Conservation (phyloP, 2,329 filamentous ascomycete genomes). For the Metarhizium rileyi region DNA sequence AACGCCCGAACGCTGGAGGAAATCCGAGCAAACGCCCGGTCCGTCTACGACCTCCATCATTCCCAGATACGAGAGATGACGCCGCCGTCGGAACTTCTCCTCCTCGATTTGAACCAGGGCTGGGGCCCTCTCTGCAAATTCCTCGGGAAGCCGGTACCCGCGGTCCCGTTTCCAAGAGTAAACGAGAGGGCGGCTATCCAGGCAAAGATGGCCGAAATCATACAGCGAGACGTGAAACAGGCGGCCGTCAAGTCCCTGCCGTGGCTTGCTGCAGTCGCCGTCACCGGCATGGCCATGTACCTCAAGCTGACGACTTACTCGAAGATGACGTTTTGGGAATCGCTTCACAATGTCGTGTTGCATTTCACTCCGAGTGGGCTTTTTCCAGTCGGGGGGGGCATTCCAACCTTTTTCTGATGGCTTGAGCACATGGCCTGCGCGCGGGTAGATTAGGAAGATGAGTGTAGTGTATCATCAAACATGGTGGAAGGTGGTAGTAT, state of each 20-base stretch:
- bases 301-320: not conserved
- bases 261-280: too few species aligned
- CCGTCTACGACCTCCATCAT: constrained; percentile 21
- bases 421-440: too few species aligned
- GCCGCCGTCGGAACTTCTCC: constrained; percentile 16
- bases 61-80: constrained; percentile 17
- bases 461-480: too few species aligned
- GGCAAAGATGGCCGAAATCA: constrained; percentile 1
- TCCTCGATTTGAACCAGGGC: constrained; percentile 22
- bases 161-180: constrained; percentile 20
- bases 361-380: too few species aligned
- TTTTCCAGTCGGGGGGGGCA: too few species aligned
- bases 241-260: not conserved
- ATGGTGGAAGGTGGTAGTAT: too few species aligned
- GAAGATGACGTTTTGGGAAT: not conserved
- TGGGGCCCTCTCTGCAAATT: constrained; percentile 29
- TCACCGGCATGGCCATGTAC: not conserved
- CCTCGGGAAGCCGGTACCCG: constrained; percentile 21
- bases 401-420: too few species aligned
- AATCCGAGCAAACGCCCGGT: constrained; percentile 12
- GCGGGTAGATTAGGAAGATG: too few species aligned
- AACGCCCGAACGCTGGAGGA: constrained; percentile 14
- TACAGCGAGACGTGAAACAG: not conserved
- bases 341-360: too few species aligned
- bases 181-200: constrained; percentile 19